A percentile compares a stretch with the other conserved stretches of the same genome.
These are phyloP conservation scores for Papiliotrema fonsecae DNA, from an alignment of 1,284 basidiomycete genomes.

Conservation along the genomic window DNA sequence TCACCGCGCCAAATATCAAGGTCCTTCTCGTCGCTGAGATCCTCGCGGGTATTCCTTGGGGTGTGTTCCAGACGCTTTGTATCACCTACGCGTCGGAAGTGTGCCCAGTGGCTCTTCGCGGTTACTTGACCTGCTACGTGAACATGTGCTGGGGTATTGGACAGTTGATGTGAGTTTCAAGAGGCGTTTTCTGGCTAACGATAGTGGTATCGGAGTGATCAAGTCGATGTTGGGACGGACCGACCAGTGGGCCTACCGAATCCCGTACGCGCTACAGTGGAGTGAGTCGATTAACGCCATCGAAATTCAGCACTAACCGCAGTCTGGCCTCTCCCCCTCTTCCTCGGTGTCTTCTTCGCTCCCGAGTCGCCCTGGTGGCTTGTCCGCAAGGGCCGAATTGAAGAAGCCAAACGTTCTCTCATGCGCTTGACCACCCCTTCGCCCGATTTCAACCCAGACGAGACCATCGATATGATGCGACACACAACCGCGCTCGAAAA, in stretches of 20 bases:
- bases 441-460: constrained; percentile 5
- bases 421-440: constrained; percentile 10
- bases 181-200: constrained; percentile 24
- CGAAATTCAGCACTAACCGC: neutral
- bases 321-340: constrained; percentile 37
- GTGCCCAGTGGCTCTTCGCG: constrained; percentile 41
- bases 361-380: constrained; percentile 35
- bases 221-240: constrained; percentile 30
- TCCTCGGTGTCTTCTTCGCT: constrained; percentile 17
- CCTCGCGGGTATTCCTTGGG: constrained; percentile 37
- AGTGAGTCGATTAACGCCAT: neutral
- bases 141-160: constrained; percentile 43
- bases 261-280: constrained; percentile 39
- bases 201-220: constrained; percentile 44
- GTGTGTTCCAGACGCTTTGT: constrained; percentile 7
- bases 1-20: constrained; percentile 34
- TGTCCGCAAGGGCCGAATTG: constrained; percentile 26
- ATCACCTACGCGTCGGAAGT: constrained; percentile 43
- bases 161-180: constrained; percentile 8
- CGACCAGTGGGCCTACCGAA: constrained; percentile 36
- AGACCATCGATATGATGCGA: constrained; percentile 24
- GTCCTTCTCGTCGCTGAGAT: constrained; percentile 35
- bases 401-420: constrained; percentile 20
- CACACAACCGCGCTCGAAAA: constrained; percentile 30
- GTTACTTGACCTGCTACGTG: constrained; percentile 42